phyloP scores from a whole-genome alignment of 371 early-diverging fungal genomes.

The Lichtheimia hyalospora region DNA sequence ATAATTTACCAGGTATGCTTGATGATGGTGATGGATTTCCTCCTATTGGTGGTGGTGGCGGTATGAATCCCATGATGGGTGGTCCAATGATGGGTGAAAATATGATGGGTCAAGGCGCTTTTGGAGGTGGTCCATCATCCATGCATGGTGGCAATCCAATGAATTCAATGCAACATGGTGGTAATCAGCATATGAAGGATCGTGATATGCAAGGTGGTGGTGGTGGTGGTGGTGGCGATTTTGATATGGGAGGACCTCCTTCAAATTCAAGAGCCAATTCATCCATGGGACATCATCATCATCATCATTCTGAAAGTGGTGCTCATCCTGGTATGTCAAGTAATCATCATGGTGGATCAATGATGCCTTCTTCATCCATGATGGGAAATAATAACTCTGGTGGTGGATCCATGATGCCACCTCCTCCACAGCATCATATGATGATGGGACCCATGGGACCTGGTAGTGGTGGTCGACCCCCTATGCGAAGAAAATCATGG shows the following conservation, averaged over 20 bases:
- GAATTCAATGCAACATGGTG: slow-evolving; percentile 1
- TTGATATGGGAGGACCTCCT: background rate
- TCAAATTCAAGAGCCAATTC: no score
- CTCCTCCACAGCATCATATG: background rate
- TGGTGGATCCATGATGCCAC: background rate
- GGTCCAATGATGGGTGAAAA: background rate
- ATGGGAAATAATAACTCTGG: background rate
- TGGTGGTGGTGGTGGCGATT: background rate
- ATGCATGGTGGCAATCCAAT: background rate
- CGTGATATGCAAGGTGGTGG: slow-evolving; percentile 4
- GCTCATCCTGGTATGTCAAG: background rate
- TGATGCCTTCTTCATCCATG: background rate
- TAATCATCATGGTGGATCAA: background rate
- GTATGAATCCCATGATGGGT: background rate
- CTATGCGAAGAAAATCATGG: slow-evolving; percentile 11
- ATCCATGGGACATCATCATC: no score
- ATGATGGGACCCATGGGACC: background rate
- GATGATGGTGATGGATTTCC: background rate
- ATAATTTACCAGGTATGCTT: background rate
- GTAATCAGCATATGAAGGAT: background rate
- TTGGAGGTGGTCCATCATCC: background rate
- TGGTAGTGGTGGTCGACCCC: background rate
- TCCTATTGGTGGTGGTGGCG: background rate
- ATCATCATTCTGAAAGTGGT: no score
- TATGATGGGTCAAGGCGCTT: background rate